A percentile compares a stretch with the other conserved stretches of the same genome.
Conservation (phyloP, 139 green algal species). For the Coelastrella sp. region DNA sequence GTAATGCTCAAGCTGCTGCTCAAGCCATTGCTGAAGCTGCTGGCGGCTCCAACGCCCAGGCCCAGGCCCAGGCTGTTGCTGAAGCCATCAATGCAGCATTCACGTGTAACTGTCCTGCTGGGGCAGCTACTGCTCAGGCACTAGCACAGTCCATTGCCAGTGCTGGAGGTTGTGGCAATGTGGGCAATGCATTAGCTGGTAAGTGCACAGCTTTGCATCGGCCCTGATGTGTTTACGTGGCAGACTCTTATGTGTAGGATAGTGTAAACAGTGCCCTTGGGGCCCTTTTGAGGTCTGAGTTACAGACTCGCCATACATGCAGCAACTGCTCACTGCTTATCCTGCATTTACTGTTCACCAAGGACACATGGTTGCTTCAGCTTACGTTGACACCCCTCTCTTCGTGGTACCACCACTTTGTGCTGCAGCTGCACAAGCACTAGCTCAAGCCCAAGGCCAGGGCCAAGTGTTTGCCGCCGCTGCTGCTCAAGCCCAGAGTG, state of each 20-base stretch:
- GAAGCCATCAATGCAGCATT: conserved; percentile 2
- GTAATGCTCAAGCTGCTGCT: not conserved
- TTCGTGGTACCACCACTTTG: no score
- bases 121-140: not conserved
- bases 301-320: no score
- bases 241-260: not conserved
- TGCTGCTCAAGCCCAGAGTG: not conserved
- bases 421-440: not conserved
- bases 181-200: conserved; percentile 12
- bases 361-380: no score
- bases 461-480: not conserved
- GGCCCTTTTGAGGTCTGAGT: no score
- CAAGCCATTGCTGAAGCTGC: conserved; percentile 20
- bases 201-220: not conserved
- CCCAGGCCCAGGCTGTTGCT: not conserved
- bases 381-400: no score
- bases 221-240: not conserved
- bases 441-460: not conserved
- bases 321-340: no score
- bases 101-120: conserved; percentile 4
- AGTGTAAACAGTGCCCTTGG: no score
- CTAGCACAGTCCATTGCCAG: conserved; percentile 2
- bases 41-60: not conserved
- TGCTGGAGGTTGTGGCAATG: not conserved
- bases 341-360: no score